A percentile compares a stretch with the other conserved stretches of the same genome.
Conservation (phyloP, 139 green algal species). For the Chlorella sp. region DNA sequence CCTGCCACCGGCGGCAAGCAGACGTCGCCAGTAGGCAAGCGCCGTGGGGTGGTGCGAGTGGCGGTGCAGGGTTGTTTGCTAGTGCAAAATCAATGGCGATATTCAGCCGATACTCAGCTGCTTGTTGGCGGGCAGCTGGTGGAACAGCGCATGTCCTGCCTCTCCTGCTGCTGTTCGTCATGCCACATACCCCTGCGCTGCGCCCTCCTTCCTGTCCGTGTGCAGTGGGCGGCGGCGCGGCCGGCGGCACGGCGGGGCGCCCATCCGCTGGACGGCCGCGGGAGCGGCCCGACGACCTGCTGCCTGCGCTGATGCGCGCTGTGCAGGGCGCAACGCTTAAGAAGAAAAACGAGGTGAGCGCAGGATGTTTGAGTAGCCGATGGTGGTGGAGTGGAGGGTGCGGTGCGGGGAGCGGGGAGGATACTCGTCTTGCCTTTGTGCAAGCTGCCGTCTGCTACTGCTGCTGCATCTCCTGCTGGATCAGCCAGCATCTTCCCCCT, state of each 20-base stretch:
- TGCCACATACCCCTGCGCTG: background rate
- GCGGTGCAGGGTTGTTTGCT: no score
- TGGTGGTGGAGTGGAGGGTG: no score
- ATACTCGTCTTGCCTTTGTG: no score
- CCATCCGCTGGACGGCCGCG: background rate
- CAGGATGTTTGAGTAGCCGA: no score
- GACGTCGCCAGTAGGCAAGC: slow-evolving; percentile 7
- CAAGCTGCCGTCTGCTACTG: no score
- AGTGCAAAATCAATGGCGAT: no score
- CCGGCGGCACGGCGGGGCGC: background rate
- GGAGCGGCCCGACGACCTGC: slow-evolving; percentile 37
- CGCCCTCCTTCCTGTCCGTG: background rate
- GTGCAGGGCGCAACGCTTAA: slow-evolving; percentile 37
- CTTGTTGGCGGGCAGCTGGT: no score
- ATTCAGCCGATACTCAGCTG: no score
- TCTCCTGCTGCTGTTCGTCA: background rate
- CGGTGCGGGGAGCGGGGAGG: no score
- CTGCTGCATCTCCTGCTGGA: background rate
- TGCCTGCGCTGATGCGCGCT: slow-evolving; percentile 49
- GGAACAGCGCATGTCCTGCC: no score
- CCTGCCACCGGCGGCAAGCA: slow-evolving; percentile 4
- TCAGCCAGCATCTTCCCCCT: background rate
- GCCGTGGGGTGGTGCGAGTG: no score
- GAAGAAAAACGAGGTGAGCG: slow-evolving; percentile 43
- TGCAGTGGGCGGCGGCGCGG: background rate